Percentiles rank a stretch among this genome's conserved stretches.
Conservation (phyloP, 2,329 filamentous ascomycete species). For the Fusarium verticillioides region DNA sequence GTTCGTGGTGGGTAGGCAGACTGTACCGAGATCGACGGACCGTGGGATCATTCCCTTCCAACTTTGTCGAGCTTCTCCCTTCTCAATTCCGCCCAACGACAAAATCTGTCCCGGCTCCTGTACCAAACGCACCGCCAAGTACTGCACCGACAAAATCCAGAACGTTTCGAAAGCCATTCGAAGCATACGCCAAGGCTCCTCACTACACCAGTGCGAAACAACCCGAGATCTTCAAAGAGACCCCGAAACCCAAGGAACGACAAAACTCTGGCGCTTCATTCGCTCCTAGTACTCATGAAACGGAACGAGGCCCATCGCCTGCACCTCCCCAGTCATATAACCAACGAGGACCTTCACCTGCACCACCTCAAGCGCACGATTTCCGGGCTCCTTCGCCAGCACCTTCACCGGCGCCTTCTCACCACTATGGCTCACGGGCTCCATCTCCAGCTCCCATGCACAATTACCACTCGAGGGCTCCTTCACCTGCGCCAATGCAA, state of each 20-base stretch:
- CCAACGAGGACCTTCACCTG: constrained; percentile 32
- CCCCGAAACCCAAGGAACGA: constrained; percentile 51
- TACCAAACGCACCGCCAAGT: constrained; percentile 63
- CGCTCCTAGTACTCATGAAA: constrained; percentile 37
- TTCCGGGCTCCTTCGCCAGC: constrained; percentile 47
- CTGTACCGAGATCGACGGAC: constrained; percentile 89
- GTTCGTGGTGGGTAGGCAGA: constrained; percentile 97
- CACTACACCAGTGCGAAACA: constrained; percentile 73
- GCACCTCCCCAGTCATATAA: constrained; percentile 36
- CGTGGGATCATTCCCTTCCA: constrained; percentile 93
- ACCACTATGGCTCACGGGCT: constrained; percentile 47
- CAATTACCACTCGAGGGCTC: constrained; percentile 18
- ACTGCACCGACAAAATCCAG: constrained; percentile 69
- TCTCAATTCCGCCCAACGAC: constrained; percentile 83
- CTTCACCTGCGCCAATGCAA: constrained; percentile 35
- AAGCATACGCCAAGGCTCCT: constrained; percentile 73
- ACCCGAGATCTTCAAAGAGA: constrained; percentile 65
- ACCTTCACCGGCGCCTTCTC: constrained; percentile 50
- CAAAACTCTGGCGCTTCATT: constrained; percentile 57
- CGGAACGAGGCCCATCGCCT: constrained; percentile 42
- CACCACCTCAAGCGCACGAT: constrained; percentile 15
- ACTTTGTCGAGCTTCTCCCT: constrained; percentile 92
- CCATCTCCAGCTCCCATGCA: constrained; percentile 43
- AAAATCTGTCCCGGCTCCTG: constrained; percentile 69
- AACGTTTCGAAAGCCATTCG: constrained; percentile 74